Evolutionary conservation across 192 early-diverging fungal genomes (phyloP).

Genomic region (Podila horticola): DNA sequence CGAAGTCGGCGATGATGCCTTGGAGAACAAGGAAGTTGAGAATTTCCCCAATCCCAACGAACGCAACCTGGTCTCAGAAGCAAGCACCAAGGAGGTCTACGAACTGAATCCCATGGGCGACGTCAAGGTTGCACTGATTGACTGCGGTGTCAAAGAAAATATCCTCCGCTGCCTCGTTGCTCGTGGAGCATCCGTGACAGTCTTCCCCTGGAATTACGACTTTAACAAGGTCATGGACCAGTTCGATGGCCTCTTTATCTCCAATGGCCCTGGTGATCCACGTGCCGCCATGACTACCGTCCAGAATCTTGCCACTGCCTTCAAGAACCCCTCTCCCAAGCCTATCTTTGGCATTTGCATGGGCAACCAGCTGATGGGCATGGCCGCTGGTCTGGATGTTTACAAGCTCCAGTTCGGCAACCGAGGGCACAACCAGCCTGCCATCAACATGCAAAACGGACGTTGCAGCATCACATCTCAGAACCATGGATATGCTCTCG

Average conservation of each 20-base stretch:
- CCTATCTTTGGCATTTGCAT: conserved; percentile 99
- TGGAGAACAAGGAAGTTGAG: conserved; percentile 51
- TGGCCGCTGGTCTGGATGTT: conserved; percentile 86
- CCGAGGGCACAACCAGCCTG: conserved; percentile 97
- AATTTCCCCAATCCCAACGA: conserved; percentile 77
- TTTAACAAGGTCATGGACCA: conserved; percentile 64
- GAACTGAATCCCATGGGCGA: conserved; percentile 82
- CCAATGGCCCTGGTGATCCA: conserved; percentile 94
- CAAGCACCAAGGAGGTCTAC: conserved; percentile 75
- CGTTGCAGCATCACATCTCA: conserved; percentile 94
- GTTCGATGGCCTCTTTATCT: conserved; percentile 92
- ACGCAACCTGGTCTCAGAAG: conserved; percentile 81
- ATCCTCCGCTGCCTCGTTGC: conserved; percentile 85
- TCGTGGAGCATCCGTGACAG: conserved; percentile 85
- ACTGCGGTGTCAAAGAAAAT: conserved; percentile 96
- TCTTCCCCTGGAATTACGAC: conserved; percentile 90
- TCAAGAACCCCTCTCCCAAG: conserved; percentile 66
- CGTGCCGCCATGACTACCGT: conserved; percentile 73
- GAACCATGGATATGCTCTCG: conserved; percentile 94
- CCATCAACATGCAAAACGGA: conserved; percentile 77
- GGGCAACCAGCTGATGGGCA: conserved; percentile 92
- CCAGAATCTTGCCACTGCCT: conserved; percentile 71
- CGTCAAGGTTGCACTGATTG: conserved; percentile 84
- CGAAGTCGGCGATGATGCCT: conserved; percentile 66
- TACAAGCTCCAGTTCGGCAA: conserved; percentile 96